These are phyloP conservation scores for Eucalyptus erythrocorys DNA, from an alignment of 345 rosid genomes.

Conservation along the genomic window DNA sequence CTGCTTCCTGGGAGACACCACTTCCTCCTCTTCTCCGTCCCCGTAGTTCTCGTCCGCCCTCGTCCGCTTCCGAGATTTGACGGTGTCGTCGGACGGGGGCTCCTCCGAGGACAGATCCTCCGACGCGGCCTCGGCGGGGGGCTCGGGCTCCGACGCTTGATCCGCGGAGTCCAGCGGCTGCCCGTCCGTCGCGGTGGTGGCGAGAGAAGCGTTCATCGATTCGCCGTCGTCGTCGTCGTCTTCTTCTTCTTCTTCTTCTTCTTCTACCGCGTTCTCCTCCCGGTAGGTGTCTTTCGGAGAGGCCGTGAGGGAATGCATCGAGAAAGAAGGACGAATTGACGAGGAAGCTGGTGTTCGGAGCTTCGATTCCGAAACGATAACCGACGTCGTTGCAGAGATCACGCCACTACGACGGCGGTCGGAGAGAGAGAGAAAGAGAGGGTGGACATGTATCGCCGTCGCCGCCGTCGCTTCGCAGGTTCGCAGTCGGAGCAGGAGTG, in stretches of 20 bases:
- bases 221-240: not conserved
- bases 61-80: conserved; percentile 59
- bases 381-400: not conserved
- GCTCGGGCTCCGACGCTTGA: not conserved
- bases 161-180: not conserved
- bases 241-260: not conserved
- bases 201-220: not conserved
- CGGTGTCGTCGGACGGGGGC: conserved; percentile 52
- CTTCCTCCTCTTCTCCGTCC: conserved; percentile 45
- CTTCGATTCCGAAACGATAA: not conserved
- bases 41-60: not conserved
- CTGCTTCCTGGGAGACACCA: conserved; percentile 46
- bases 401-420: not conserved
- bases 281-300: not conserved
- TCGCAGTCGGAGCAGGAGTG: not conserved
- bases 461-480: not conserved
- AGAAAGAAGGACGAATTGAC: not conserved
- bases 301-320: not conserved
- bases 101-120: conserved; percentile 43
- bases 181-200: not conserved
- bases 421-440: not conserved
- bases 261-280: not conserved
- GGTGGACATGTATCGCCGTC: not conserved
- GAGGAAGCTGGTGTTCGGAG: not conserved
- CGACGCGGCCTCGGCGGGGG: conserved; percentile 41